Conservation (phyloP, 1,284 basidiomycete species). For the Ustilago nuda region DNA sequence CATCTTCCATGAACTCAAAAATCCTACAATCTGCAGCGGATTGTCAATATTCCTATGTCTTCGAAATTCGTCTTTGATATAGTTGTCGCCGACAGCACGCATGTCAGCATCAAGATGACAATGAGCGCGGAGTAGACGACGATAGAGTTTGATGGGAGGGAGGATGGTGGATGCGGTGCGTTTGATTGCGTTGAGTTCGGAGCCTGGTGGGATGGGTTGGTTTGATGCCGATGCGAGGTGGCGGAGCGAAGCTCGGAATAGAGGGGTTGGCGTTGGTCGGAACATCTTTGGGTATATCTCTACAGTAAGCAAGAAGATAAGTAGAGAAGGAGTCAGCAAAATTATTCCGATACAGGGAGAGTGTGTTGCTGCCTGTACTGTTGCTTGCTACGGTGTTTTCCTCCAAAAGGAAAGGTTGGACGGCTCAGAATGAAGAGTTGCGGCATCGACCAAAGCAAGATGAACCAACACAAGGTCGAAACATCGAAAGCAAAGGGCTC, state of each 20-base stretch:
- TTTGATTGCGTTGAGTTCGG: constrained; percentile 37
- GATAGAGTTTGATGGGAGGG: constrained; percentile 65
- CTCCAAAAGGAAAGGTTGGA: constrained; percentile 4
- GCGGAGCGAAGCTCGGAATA: constrained; percentile 27
- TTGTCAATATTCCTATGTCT: constrained; percentile 63
- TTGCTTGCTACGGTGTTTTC: not conserved
- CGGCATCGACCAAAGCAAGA: constrained; percentile 51
- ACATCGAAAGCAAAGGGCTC: constrained; percentile 45
- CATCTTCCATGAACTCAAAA: constrained; percentile 68
- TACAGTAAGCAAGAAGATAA: not conserved
- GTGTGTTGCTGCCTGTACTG: not conserved
- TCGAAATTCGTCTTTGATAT: constrained; percentile 68
- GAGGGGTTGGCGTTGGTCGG: constrained; percentile 21
- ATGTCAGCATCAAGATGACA: constrained; percentile 62
- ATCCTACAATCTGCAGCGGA: constrained; percentile 67
- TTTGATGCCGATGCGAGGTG: constrained; percentile 40
- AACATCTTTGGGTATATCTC: constrained; percentile 22
- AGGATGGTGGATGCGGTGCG: constrained; percentile 54
- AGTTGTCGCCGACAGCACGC: constrained; percentile 68
- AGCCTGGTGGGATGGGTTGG: constrained; percentile 39
- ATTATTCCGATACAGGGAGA: not conserved
- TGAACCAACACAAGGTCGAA: constrained; percentile 6
- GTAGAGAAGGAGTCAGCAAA: constrained; percentile 9
- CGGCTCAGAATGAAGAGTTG: constrained; percentile 55
- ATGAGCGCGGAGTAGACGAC: constrained; percentile 64